Conservation (phyloP, 768 basidiomycete genomes). For the Boletellus ananas region DNA sequence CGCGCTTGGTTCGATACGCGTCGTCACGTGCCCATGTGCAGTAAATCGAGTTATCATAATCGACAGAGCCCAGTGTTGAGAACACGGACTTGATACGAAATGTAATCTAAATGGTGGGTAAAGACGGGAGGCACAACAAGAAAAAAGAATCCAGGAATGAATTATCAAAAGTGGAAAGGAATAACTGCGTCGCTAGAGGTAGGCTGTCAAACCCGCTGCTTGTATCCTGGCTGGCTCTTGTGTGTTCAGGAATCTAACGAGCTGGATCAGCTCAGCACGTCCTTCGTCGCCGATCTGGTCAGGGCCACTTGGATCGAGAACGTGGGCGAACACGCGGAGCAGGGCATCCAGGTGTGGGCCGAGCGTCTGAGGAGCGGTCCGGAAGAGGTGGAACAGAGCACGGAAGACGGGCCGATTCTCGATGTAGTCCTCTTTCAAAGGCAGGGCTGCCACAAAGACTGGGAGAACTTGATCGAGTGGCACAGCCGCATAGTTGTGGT, state of each 20-base stretch:
- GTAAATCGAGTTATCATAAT: not conserved
- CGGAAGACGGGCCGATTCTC: conserved; percentile 91
- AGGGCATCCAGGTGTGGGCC: conserved; percentile 75
- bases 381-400: conserved; percentile 85
- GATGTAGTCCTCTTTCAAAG: conserved; percentile 81
- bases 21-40: conserved; percentile 28
- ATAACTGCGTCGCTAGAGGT: conserved; percentile 39
- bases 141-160: no score
- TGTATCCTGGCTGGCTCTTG: conserved; percentile 78
- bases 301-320: conserved; percentile 67
- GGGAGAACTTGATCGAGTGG: conserved; percentile 92
- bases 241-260: conserved; percentile 67
- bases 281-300: conserved; percentile 84
- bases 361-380: conserved; percentile 64
- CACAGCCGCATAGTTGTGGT: conserved; percentile 70
- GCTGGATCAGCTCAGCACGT: conserved; percentile 67
- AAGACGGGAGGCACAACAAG: no score
- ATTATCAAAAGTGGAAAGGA: no score
- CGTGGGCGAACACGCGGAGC: conserved; percentile 73
- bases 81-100: conserved; percentile 5
- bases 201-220: conserved; percentile 64
- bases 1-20: conserved; percentile 17
- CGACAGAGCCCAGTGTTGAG: not conserved
- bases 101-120: conserved; percentile 19
- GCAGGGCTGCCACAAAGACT: conserved; percentile 75